Evolutionary conservation across 2,329 filamentous ascomycete genomes (phyloP), one percentile per base, ranked within the genome.

Genomic region (Colletotrichum magnum): DNA sequence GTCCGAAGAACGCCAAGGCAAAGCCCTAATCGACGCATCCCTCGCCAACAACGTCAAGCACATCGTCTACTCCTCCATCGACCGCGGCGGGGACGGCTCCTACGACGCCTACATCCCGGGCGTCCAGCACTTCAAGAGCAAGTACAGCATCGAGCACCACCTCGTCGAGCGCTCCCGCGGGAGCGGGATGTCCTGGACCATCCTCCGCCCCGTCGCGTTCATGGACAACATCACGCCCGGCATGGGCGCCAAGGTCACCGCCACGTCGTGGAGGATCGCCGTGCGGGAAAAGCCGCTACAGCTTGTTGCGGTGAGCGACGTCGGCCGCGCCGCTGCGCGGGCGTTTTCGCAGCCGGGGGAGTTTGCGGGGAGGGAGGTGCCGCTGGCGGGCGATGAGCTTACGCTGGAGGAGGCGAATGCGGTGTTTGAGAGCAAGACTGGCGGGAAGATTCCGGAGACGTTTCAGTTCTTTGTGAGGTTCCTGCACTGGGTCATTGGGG

Each of bases 21-120:
- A 85, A 48, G 82, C 79, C 0, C 79, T 93, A 7, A 81, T 92
- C 64, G 86, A 91, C 67, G 86, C 84, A n/a, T 82, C 87, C 3
- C 75, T 92, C 66, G 83, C 84, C 28, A 77, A 86, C 28, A 82
- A 83, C 13, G 87, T 92, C 47, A 80, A 84, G 68, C 85, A 89
- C 74, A 90, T 92, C 72, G 85, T 93, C 52, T 92, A 91, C 77
- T 85, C 83, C 1, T 88, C 85, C 50, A 87, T 90, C 7, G 90
- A 91, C 68, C 87, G 90, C 47, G 86, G 87, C 51, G 88, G 89
- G 21, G 82, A 84, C 56, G 83, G 82, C 43, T 75, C 73, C 2
- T 83, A 82, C 6, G 85, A 83, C 54, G 79, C 83, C 54, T 81
- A 83, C 13, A 85, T 84, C 69, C 80, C 84, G 0, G 91, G 89